Base-by-base conservation (phyloP, 106 monocot species). In the Dioscorea alata region DNA sequence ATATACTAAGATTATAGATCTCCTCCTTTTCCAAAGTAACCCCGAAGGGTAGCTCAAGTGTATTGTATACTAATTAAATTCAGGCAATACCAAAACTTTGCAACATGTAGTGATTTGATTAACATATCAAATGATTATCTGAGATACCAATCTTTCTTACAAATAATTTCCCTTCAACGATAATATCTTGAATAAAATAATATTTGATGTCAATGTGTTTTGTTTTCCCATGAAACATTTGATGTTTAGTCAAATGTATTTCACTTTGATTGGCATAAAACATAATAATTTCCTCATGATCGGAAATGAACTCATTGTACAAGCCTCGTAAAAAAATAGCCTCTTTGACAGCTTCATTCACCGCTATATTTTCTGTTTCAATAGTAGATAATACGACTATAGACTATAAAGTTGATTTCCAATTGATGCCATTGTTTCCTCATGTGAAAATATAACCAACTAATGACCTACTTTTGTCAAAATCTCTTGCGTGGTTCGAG, bases 161-260 rank as follows among this genome's bases (percentile, higher is more conserved):
- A 64, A 61, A 28, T 10, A 17, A 57, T 31, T 23, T 58, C 2
- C 4, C 2, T 1, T 42, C 14, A 17, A 49, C 24, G 28, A 74
- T n/a, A 28, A 28, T 28, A 0, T 74, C 66, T 1, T 12, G 7
- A 6, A 66, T 13, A 28, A 59, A 49, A 20, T 74, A 59, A 60
- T 68, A 61, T 9, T 9, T 19, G 0, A 61, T 12, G 52, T 75
- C 28, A 28, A 28, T 28, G 28, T 28, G 28, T 1, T n/a, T n/a
- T n/a, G n/a, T n/a, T n/a, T n/a, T n/a, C 61, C 24, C 59, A 69
- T 64, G 76, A 64, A 35, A 49, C 22, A 77, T 25, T 58, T 65
- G 70, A 70, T 77, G 5, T 35, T 58, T 70, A 10, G 32, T 57
- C 0, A 69, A 6, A 57, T 56, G 17, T 16, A 57, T 69, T 56